Evolutionary conservation across 78 protist genomes (phyloP).

Genomic region (Mantamonas sphyraenae): DNA sequence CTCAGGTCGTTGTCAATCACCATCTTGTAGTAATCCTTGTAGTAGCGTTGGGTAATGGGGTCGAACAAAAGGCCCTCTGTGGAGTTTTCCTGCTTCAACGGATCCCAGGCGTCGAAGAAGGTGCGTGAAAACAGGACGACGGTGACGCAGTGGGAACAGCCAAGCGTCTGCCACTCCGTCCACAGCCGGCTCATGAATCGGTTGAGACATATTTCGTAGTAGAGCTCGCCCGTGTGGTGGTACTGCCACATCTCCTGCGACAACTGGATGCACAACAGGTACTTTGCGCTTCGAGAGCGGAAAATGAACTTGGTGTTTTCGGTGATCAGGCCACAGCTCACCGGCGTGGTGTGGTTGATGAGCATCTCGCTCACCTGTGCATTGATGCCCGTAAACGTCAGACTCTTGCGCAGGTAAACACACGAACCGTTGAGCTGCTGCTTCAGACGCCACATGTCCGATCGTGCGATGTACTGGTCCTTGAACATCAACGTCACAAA

Average conservation of each 20-base stretch:
- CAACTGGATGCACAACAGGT: conserved; percentile 54
- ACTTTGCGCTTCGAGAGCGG: conserved; percentile 55
- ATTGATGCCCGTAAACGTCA: conserved; percentile 33
- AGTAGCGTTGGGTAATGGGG: conserved; percentile 11
- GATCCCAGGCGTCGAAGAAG: conserved; percentile 9
- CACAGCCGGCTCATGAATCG: conserved; percentile 49
- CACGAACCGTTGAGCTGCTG: conserved; percentile 23
- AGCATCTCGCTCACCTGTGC: conserved; percentile 58
- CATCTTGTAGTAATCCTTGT: conserved; percentile 57
- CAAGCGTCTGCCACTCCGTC: conserved; percentile 33
- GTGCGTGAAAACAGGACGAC: conserved; percentile 53
- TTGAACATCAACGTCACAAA: conserved; percentile 25
- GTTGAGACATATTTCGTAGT: conserved; percentile 44
- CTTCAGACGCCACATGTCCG: conserved; percentile 63
- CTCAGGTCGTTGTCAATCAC: conserved; percentile 41
- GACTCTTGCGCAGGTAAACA: conserved; percentile 37
- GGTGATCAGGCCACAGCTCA: conserved; percentile 46
- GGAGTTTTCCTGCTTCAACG: background rate
- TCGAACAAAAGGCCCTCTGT: background rate
- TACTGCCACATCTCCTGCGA: conserved; percentile 73
- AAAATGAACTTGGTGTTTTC: conserved; percentile 62
- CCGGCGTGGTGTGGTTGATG: conserved; percentile 12
- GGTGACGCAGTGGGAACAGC: conserved; percentile 48
- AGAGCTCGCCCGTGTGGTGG: conserved; percentile 48
- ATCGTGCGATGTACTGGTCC: conserved; percentile 56